Base-by-base conservation (phyloP, 129 eudicot species). In the Lactuca saligna region DNA sequence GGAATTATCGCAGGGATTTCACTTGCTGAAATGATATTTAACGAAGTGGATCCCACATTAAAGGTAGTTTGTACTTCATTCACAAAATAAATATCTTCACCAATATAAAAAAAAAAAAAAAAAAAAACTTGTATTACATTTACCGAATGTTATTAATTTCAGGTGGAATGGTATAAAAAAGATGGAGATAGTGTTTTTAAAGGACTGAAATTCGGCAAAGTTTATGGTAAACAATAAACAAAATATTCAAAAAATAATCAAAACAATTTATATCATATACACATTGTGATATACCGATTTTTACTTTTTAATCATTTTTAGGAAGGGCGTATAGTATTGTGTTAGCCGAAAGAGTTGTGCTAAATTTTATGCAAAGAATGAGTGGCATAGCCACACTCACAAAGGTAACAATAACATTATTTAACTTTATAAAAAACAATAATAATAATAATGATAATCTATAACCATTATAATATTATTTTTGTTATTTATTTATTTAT, bases 321-420 rank as follows among this genome's bases (percentile, higher is more conserved):
- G 98, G 96, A 75, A 84, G 81, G 60, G 98, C 98, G 3, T 82
- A 89, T 83, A 86, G 82, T 74, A 87, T 92, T 65, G 91, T 92
- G 48, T 79, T 92, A 20, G 95, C 96, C 69, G 98, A 92, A 82
- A 84, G 96, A 76, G 98, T 93, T 50, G 97, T 81, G 56, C 92
- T 93, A 44, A 93, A 93, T 73, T 93, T 93, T 79, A 93, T 93
- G 98, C 97, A 89, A 79, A 86, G 98, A 70, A 93, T 93, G 98
- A 93, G 98, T 70, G 98, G 98, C 74, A 86, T 93, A 80, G 96
- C 98, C 54, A 93, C 96, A 63, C 84, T 93, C 25, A 93, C 98
- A 62, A 87, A 93, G 98, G 98, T 86, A n/a, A 31, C 29, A 25
- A 25, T 25, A 25, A 25, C 29, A 25, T 25, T 25, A 1, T 2